phyloP scores from a whole-genome alignment of 768 basidiomycete genomes.

The Hypsizygus marmoreus region DNA sequence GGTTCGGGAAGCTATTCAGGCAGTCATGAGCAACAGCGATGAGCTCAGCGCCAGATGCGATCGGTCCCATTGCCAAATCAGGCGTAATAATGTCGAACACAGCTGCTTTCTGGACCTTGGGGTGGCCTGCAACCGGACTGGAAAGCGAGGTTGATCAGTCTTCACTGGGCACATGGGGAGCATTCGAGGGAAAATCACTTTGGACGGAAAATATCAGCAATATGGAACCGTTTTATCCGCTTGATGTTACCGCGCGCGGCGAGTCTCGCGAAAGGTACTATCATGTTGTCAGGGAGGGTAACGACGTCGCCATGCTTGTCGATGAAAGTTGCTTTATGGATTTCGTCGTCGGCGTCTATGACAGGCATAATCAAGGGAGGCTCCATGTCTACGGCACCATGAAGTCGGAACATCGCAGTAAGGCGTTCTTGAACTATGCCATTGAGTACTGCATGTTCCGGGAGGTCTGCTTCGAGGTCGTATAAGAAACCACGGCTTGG shows the following conservation, averaged over 20 bases:
- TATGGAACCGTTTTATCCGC: constrained; percentile 83
- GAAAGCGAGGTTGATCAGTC: constrained; percentile 7
- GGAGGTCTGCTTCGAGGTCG: constrained; percentile 66
- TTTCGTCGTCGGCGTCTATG: constrained; percentile 61
- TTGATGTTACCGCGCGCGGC: constrained; percentile 68
- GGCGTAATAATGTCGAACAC: constrained; percentile 84
- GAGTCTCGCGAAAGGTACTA: constrained; percentile 79
- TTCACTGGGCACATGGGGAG: too few relatives aligned
- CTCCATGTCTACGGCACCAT: constrained; percentile 88
- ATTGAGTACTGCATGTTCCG: constrained; percentile 71
- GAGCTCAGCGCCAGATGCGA: constrained; percentile 74
- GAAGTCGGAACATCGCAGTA: constrained; percentile 77
- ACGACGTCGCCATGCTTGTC: constrained; percentile 82
- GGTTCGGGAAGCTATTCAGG: constrained; percentile 71
- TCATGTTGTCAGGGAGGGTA: constrained; percentile 67
- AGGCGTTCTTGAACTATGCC: constrained; percentile 78
- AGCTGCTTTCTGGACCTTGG: constrained; percentile 70
- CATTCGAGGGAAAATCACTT: constrained; percentile 41
- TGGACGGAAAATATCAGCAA: constrained; percentile 70
- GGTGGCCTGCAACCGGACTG: constrained; percentile 73
- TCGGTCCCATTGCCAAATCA: constrained; percentile 61
- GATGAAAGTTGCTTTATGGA: constrained; percentile 69
- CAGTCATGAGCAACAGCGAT: constrained; percentile 69
- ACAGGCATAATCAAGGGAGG: constrained; percentile 83
- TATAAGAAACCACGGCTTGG: constrained; percentile 72